These are phyloP conservation scores for Sporothrix humicola DNA, from an alignment of 2,329 filamentous ascomycete genomes.

Conservation along the genomic window DNA sequence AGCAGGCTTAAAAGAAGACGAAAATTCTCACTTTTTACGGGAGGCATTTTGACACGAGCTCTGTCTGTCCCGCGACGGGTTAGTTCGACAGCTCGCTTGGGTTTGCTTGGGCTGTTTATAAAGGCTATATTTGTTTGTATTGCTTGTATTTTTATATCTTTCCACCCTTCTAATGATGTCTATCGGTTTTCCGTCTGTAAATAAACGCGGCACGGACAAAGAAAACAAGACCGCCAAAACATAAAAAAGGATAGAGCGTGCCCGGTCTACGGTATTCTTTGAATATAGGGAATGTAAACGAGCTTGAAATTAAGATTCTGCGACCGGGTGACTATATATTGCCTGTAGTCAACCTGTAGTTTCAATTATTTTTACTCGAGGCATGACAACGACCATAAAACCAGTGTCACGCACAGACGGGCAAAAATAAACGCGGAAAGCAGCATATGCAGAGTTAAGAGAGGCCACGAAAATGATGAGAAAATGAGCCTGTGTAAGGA, in stretches of 20 bases:
- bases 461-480: not conserved
- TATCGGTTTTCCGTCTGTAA: conserved; percentile 9
- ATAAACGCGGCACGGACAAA: not conserved
- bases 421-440: conserved; percentile 19
- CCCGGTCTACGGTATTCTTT: not conserved
- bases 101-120: not conserved
- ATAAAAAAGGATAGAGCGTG: not conserved
- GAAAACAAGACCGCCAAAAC: not conserved
- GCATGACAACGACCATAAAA: not conserved
- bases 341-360: not conserved
- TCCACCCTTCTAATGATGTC: not conserved
- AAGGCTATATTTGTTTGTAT: not conserved
- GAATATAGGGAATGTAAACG: not conserved
- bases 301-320: not conserved
- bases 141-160: not conserved
- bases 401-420: too few species aligned
- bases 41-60: too few species aligned
- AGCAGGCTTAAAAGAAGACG: too few species aligned
- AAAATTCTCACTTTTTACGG: too few species aligned
- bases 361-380: not conserved
- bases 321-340: conserved; percentile 19
- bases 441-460: not conserved
- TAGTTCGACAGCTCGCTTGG: not conserved
- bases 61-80: not conserved
- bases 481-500: not conserved